phyloP scores from a whole-genome alignment of 1,139 yeast genomes.

The Blastobotrys indianensis region DNA sequence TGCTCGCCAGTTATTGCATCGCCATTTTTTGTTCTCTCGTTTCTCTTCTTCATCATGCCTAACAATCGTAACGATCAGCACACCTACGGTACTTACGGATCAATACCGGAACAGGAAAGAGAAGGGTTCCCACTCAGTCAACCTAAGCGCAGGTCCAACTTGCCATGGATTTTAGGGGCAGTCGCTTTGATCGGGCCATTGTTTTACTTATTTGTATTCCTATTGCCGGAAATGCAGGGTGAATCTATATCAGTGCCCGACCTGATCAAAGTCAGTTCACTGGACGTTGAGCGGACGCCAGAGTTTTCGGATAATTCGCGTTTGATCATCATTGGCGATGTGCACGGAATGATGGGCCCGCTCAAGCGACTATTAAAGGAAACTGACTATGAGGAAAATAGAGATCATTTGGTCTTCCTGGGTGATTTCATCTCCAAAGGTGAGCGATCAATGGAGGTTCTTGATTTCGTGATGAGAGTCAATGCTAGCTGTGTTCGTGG shows the following conservation, averaged over 20 bases:
- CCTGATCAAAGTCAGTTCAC: conserved; percentile 18
- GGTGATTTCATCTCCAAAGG: conserved; percentile 91
- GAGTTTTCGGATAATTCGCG: conserved; percentile 32
- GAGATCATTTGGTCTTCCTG: conserved; percentile 60
- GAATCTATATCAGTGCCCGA: conserved; percentile 21
- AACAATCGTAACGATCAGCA: too few species aligned
- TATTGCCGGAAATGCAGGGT: conserved; percentile 17
- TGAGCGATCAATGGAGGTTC: conserved; percentile 61
- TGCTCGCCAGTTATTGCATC: too few species aligned
- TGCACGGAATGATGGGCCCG: conserved; percentile 70
- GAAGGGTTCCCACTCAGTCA: background rate
- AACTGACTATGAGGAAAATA: conserved; percentile 38
- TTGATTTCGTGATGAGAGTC: conserved; percentile 53
- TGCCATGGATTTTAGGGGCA: conserved; percentile 4
- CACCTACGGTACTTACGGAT: conserved; percentile 11
- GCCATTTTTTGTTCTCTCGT: too few species aligned
- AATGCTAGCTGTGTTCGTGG: conserved; percentile 74
- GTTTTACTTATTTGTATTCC: conserved; percentile 18
- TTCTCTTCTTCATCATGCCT: background rate
- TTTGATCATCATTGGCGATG: conserved; percentile 72
- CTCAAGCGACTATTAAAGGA: conserved; percentile 46
- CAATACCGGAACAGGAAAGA: conserved; percentile 6
- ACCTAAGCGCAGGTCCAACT: conserved; percentile 1
- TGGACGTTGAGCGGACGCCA: conserved; percentile 19
- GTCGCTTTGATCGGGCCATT: conserved; percentile 8